Conservation (phyloP, 1,284 basidiomycete genomes). For the Pterulicium gracile region DNA sequence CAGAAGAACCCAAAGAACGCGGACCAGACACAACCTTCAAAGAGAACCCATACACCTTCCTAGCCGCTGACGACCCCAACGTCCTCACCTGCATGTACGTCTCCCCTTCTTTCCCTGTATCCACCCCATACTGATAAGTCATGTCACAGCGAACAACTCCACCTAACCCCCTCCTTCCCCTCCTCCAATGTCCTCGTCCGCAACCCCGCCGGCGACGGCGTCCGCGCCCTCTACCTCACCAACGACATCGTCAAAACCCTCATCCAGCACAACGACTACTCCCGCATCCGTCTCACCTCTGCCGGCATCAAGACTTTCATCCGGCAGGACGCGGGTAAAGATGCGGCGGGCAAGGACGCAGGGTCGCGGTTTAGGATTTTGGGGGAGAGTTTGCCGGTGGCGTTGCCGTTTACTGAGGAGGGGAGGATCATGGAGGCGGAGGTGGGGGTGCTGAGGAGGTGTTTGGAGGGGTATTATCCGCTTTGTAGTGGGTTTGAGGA, state of each 20-base stretch:
- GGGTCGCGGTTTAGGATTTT: slow-evolving; percentile 63
- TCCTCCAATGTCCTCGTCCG: slow-evolving; percentile 75
- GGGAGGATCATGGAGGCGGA: slow-evolving; percentile 52
- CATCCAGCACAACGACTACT: slow-evolving; percentile 77
- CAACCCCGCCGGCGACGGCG: slow-evolving; percentile 70
- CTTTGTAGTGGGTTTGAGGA: slow-evolving; percentile 52
- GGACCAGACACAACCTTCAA: slow-evolving; percentile 50
- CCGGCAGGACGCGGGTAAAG: slow-evolving; percentile 53
- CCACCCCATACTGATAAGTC: slow-evolving; percentile 1
- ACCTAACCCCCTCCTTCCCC: slow-evolving; percentile 69
- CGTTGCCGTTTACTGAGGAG: slow-evolving; percentile 71
- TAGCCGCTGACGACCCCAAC: slow-evolving; percentile 61
- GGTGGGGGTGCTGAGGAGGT: slow-evolving; percentile 47
- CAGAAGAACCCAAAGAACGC: slow-evolving; percentile 18
- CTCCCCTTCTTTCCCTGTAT: slow-evolving; percentile 1
- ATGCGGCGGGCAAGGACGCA: slow-evolving; percentile 40
- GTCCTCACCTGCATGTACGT: slow-evolving; percentile 62
- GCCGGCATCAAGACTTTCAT: slow-evolving; percentile 83
- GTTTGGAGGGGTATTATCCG: slow-evolving; percentile 76
- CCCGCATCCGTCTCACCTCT: slow-evolving; percentile 78
- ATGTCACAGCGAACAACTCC: slow-evolving; percentile 56
- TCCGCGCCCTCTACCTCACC: slow-evolving; percentile 84
- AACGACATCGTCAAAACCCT: slow-evolving; percentile 79
- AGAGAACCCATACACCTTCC: slow-evolving; percentile 85
- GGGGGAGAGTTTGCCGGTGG: slow-evolving; percentile 75